Conservation (phyloP, 306 rosid species). For the Cucurbita maxima region DNA sequence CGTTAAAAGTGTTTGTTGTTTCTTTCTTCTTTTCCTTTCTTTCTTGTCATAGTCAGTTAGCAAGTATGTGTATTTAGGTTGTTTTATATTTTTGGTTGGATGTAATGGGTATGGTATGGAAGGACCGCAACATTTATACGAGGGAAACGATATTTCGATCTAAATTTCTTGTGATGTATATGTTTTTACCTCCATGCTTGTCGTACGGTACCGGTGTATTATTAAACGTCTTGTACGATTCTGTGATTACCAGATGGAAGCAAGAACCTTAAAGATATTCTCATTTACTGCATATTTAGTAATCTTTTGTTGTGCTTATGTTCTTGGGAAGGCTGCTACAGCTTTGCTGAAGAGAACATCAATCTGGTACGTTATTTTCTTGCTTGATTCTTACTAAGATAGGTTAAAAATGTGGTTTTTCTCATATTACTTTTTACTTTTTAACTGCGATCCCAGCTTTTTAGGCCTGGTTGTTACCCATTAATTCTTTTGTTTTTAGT, state of each 20-base stretch:
- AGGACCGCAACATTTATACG: neutral
- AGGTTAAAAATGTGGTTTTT: neutral
- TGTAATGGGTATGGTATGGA: constrained; percentile 2
- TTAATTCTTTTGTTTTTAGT: no score
- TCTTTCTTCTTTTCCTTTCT: neutral
- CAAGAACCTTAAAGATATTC: neutral
- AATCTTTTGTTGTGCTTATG: neutral
- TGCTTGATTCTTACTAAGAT: neutral
- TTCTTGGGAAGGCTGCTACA: neutral
- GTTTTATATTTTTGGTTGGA: neutral
- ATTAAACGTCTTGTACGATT: neutral
- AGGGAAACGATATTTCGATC: neutral
- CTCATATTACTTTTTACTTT: neutral
- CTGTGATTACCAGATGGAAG: neutral
- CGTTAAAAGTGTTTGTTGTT: neutral
- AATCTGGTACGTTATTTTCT: neutral
- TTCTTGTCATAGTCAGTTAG: neutral
- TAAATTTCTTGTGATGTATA: neutral
- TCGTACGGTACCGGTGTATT: neutral
- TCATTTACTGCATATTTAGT: neutral
- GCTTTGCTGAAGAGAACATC: neutral
- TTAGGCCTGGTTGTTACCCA: no score
- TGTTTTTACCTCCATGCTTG: neutral
- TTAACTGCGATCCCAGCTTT: no score
- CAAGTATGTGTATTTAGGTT: neutral